Evolutionary conservation across 208 protist genomes (phyloP), one percentile per base, ranked within the genome.

Genomic region (Acanthamoeba culbertsoni): DNA sequence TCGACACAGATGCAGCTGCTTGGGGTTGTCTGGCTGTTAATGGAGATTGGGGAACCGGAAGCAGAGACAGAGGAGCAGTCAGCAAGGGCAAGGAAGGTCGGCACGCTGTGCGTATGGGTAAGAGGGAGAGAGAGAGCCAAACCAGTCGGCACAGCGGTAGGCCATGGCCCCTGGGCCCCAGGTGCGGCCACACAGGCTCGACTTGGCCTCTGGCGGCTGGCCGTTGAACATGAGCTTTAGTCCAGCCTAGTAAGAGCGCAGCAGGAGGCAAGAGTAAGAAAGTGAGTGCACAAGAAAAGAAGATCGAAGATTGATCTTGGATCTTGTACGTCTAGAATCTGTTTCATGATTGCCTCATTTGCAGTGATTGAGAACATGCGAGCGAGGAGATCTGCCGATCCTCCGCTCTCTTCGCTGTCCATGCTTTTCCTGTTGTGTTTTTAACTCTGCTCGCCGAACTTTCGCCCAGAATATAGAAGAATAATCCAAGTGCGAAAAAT

Each of bases 1-100:
- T 90, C 82, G 20, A 90, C 82, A 53, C 82, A 90, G 10, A 90
- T 68, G 53, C 82, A 90, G 55, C 82, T 90, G 82, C 55, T 90
- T 40, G 82, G 23, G 1, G 51, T 90, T 35, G 23, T 68, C 23
- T 90, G 82, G 23, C 82, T 90, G 82, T 75, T 18, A 7, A 55
- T 35, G 75, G 57, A 57, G 57, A 7, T 12, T 43, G 46, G 37
- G 46, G 12, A 18, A 57, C 31, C 0, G 45, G 26, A 23, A 35
- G 35, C 10, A 82, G 71, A 53, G 7, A 88, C 0, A 43, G 31
- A 90, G 4, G 3, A 45, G 28, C 33, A 43, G 2, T 10, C 43
- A 8, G 43, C 7, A 2, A 35, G 45, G 28, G 46, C 40, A 0
- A 14, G 23, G 28, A 8, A 59, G 18, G 31, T 7, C 23, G 1